Percentiles rank a stretch among this genome's conserved stretches.
Evolutionary conservation across 306 rosid genomes (phyloP).

Genomic region (Quercus aquifolioides): DNA sequence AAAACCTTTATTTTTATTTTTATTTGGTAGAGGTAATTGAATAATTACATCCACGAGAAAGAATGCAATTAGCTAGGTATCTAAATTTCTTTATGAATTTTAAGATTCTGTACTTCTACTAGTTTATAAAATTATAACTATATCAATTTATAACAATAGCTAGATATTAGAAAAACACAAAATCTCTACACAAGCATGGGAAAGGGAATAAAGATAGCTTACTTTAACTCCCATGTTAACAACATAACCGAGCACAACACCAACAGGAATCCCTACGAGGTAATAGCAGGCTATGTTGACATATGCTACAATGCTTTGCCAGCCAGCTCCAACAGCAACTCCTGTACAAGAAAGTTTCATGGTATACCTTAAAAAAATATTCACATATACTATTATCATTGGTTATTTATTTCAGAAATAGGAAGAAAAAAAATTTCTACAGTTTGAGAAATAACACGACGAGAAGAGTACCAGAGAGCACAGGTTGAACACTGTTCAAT

Average conservation of each 20-base stretch:
- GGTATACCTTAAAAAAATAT: no score
- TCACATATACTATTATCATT: no score
- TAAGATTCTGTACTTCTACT: no score
- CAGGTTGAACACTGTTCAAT: conserved; percentile 58
- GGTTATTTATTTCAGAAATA: no score
- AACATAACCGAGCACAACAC: conserved; percentile 37
- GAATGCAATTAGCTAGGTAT: no score
- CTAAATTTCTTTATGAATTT: no score
- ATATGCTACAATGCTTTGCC: conserved; percentile 56
- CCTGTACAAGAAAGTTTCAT: conserved; percentile 12
- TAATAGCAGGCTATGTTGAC: conserved; percentile 58
- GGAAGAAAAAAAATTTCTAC: background rate
- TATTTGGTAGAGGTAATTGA: no score
- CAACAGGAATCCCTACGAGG: conserved; percentile 49
- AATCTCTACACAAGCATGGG: no score
- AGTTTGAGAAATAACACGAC: background rate
- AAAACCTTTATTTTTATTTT: background rate
- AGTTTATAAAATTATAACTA: no score
- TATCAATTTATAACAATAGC: no score
- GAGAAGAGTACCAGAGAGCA: conserved; percentile 43
- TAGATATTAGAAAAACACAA: background rate
- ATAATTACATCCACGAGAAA: no score
- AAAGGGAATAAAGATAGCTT: background rate
- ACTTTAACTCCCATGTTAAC: conserved; percentile 40
- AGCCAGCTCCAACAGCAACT: conserved; percentile 64